Base-by-base conservation (phyloP, 805 yeast species). In the Wickerhamiella sorbophila region DNA sequence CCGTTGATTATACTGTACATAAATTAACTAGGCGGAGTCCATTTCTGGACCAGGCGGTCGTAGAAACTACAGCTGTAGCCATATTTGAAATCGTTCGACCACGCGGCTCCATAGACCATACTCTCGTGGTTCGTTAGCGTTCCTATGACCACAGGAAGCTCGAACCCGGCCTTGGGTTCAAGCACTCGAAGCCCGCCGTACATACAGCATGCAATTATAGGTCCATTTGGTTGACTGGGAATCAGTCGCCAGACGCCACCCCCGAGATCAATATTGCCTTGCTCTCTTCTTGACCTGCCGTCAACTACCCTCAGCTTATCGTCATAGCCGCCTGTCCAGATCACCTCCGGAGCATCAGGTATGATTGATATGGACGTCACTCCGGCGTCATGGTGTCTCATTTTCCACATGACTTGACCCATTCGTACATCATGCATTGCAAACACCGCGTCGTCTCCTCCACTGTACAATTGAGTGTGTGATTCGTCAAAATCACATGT, bases 201-300 rank as follows among this genome's bases (percentile, higher is more conserved):
- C 97, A 91, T 91, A 55, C 95, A 85, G 57, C 96, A 87, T 0
- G 78, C 75, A 39, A 88, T 61, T 0, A 88, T 68, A 33, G 65
- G 66, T 12, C 37, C 43, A 3, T 54, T 50, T 0, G 48, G 42
- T 0, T 75, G 72, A 16, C 73, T 66, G 2, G 94, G 95, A 5
- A 75, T 63, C 44, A 91, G 66, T 52, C 95, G 66, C 98, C 98
- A 88, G 2, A 88, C 97, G 1, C 98, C 98, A 4, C 98, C 97
- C 1, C 85, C 87, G 3, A 91, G 63, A 37, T 77, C 70, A 22
- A 65, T 58, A 34, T 64, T 62, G 12, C 65, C 58, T 4, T 57
- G 65, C 49, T 51, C 63, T 50, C 54, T 70, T 5, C 67, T 51
- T 46, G 74, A 68, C 44, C 95, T 60, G 35, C 84, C 54, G 59